Conservation (phyloP, 1,284 basidiomycete genomes). For the Pulveroboletus sp. region DNA sequence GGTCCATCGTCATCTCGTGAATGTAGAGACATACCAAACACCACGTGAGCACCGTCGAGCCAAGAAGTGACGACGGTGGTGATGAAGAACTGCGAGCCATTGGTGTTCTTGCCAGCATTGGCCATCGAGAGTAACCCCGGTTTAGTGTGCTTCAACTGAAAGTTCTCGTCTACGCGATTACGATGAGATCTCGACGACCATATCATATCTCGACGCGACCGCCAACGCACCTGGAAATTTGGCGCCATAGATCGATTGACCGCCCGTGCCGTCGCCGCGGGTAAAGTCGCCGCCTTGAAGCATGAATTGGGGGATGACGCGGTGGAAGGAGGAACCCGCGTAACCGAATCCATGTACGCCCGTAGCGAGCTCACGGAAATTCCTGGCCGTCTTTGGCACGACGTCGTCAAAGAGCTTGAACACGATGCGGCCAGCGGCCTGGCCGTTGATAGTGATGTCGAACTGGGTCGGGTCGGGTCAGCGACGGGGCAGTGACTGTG, state of each 20-base stretch:
- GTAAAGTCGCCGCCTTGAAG: constrained; percentile 78
- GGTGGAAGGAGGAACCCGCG: constrained; percentile 73
- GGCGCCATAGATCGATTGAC: constrained; percentile 89
- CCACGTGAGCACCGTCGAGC: constrained; percentile 81
- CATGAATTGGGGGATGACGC: constrained; percentile 70
- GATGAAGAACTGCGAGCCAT: constrained; percentile 64
- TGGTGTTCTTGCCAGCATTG: constrained; percentile 72
- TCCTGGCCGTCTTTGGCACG: constrained; percentile 76
- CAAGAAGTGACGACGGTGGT: constrained; percentile 69
- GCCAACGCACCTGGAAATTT: constrained; percentile 61
- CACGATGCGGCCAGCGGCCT: constrained; percentile 67
- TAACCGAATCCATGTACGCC: constrained; percentile 72
- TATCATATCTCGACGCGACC: too few relatives aligned
- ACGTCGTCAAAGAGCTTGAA: constrained; percentile 81
- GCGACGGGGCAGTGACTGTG: not conserved
- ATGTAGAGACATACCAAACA: constrained; percentile 61
- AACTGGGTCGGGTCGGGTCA: constrained; percentile 50
- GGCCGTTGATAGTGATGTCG: constrained; percentile 69
- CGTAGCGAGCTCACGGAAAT: constrained; percentile 91
- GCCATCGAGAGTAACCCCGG: constrained; percentile 92
- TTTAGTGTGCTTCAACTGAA: constrained; percentile 76
- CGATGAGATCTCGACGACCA: too few relatives aligned
- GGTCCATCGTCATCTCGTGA: not conserved
- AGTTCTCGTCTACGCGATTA: constrained; percentile 86
- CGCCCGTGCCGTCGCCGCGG: constrained; percentile 81